Base-by-base conservation (phyloP, 78 protist species). In the Dictyostelium purpureum region DNA sequence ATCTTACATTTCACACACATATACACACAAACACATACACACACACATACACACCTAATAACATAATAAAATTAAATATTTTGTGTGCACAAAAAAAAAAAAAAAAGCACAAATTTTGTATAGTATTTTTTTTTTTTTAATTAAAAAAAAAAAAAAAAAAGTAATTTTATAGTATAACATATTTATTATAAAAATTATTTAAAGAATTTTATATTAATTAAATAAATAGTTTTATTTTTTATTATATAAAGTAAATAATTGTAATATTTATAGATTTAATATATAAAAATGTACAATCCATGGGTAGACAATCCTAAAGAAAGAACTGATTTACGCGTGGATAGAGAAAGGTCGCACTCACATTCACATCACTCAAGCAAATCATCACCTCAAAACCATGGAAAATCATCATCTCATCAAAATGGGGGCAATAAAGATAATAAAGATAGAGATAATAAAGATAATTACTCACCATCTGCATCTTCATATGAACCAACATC, bases 251-350 rank as follows among this genome's bases (percentile, higher is more conserved):
- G 18, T 43, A 43, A 9, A 26, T 24, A 26, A 26, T 33, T 31
- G 31, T 28, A 63, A 33, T 33, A 63, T 0, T 31, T 14, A 31
- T 31, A 61, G 31, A 14, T 28, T 14, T 31, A 61, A 6, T 3
- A 9, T 14, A 12, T 2, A 61, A 24, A 61, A 61, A 63, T 63
- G 71, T 63, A 63, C 33, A 63, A 63, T 4, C 71, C 71, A 63
- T 63, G 71, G 71, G 71, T 63, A 28, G 71, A 63, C 33, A 63
- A 63, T 63, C 71, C 71, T 16, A 63, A 63, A 31, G 71, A 63
- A 33, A 37, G 71, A n/a, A n/a, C n/a, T 33, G 71, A 63, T 33
- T n/a, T n/a, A n/a, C 71, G 71, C 33, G 35, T 35, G 26, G 71
- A 63, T 33, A 37, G 71, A 28, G 71, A 63, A 28, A 37, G 71